Evolutionary conservation across 768 basidiomycete genomes (phyloP).

Genomic region (Hericium rajendrae): DNA sequence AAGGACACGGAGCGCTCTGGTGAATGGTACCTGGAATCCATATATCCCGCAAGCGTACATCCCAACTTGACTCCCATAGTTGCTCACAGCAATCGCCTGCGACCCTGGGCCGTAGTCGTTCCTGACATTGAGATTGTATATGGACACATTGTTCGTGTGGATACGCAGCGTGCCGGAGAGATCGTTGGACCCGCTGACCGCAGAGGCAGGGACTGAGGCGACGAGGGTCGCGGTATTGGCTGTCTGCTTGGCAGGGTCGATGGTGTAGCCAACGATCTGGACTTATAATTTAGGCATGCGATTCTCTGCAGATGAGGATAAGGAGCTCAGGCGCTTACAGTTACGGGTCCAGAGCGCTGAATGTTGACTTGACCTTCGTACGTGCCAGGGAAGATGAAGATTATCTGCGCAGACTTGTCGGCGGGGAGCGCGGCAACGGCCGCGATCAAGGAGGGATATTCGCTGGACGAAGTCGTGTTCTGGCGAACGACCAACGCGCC

Average conservation of each 20-base stretch:
- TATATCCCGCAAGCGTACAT: constrained; percentile 12
- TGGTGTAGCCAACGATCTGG: constrained; percentile 17
- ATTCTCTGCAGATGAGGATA: neutral
- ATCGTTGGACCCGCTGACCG: constrained; percentile 34
- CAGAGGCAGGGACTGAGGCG: constrained; percentile 6
- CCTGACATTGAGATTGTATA: constrained; percentile 43
- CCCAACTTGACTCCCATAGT: constrained; percentile 31
- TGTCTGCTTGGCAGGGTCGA: constrained; percentile 3
- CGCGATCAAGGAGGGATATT: constrained; percentile 30
- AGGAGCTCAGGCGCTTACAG: constrained; percentile 12
- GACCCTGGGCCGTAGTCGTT: constrained; percentile 36
- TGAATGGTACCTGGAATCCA: constrained; percentile 10
- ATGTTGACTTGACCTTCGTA: constrained; percentile 38
- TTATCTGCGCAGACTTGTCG: constrained; percentile 22
- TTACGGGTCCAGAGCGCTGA: constrained; percentile 34
- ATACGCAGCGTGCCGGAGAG: constrained; percentile 38
- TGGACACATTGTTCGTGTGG: constrained; percentile 28
- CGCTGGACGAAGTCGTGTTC: constrained; percentile 29
- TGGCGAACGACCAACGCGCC: constrained; percentile 34
- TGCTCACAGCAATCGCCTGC: constrained; percentile 42
- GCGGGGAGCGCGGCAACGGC: constrained; percentile 35
- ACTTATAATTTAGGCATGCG: neutral
- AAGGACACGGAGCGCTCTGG: neutral
- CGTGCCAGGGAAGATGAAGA: constrained; percentile 41
- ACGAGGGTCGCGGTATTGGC: constrained; percentile 13